phyloP scores from a whole-genome alignment of 2,329 filamentous ascomycete genomes.

The Penicillium sp. region DNA sequence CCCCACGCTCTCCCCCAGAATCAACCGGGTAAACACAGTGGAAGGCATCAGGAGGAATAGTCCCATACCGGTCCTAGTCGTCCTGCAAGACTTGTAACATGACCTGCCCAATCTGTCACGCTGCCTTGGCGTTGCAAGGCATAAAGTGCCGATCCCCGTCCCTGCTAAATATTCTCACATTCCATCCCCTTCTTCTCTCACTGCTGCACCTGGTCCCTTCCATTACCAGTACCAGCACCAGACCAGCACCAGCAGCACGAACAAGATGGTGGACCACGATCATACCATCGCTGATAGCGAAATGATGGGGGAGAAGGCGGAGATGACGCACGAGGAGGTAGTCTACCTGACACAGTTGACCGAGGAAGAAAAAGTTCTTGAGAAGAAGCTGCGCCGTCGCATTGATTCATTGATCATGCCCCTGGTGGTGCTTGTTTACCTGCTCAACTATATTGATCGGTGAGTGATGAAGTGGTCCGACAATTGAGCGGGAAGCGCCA shows the following conservation, averaged over 20 bases:
- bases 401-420: conserved; percentile 42
- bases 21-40: conserved; percentile 8
- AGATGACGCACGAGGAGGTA: conserved; percentile 21
- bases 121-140: background rate
- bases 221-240: too few relatives aligned
- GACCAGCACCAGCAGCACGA: too few relatives aligned
- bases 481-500: background rate
- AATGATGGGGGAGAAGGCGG: conserved; percentile 20
- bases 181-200: background rate
- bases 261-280: conserved; percentile 10
- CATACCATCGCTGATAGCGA: conserved; percentile 16
- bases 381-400: conserved; percentile 36
- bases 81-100: background rate
- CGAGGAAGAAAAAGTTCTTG: conserved; percentile 35
- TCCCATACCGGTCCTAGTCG: background rate
- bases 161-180: background rate
- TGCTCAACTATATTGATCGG: conserved; percentile 46
- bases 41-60: background rate
- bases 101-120: background rate
- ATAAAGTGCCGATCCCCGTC: background rate
- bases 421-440: conserved; percentile 39
- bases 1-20: conserved; percentile 8
- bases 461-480: conserved; percentile 11
- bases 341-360: conserved; percentile 17
- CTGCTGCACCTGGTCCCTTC: background rate